Evolutionary conservation across 164 flowering plant species (phyloP), one percentile per base, ranked within the genome.

Genomic region (Aristolochia contorta): DNA sequence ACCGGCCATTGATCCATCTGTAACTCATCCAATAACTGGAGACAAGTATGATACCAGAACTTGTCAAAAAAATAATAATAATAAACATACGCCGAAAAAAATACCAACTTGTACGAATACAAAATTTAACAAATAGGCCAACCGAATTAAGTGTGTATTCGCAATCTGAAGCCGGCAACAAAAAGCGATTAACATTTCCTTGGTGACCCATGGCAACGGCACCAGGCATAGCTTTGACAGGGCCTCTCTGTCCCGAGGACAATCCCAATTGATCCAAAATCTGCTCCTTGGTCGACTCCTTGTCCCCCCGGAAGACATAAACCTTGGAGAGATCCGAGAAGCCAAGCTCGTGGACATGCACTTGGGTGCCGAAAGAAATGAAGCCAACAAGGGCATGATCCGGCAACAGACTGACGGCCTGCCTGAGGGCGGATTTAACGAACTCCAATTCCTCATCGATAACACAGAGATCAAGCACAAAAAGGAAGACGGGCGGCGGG

Each of bases 1-100:
- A 90, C 87, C 6, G 91, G 95, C 96, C 97, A 93, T 54, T 88
- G 96, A 82, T 93, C 96, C 24, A 79, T 77, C 61, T 84, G 84
- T 69, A 90, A 67, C 62, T 93, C 97, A 70, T 93, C 97, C 75
- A 93, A 69, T 22, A 90, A 59, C 99, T 93, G 66, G 52, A 79
- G 1, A 18, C 1, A 49, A 18, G 16, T 37, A 37, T 6, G 12
- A 37, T 37, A 10, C 12, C 43, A 8, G 12, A 8, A 37, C 12
- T 49, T 7, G 53, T 15, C 10, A 49, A 15, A 16, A 32, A 32
- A 32, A 3, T 3, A 32, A 7, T 7, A 32, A 32, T 4, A n/a
- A 21, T 19, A 54, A 66, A 56, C 15, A 48, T 19, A 0, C n/a
- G n/a, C 3, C 21, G 10, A 53, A 58, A 7, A 32, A 32, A 23